phyloP scores from a whole-genome alignment of 306 rosid genomes.

The Mimosa pudica region DNA sequence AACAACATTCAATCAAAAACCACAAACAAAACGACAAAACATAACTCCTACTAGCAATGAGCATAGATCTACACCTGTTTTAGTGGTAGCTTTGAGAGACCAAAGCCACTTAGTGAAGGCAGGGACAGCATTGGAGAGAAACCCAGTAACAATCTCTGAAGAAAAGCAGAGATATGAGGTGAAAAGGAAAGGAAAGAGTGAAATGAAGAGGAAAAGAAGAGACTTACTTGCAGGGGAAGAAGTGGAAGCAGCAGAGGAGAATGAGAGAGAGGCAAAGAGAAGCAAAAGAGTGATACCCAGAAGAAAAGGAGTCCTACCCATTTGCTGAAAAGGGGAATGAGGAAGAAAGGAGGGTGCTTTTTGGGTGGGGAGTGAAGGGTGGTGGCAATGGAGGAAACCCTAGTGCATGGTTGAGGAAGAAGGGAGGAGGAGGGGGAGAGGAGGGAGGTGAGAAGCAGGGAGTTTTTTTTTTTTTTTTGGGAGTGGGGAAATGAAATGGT shows the following conservation, averaged over 20 bases:
- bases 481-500: slow-evolving; percentile 25
- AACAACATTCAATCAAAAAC: slow-evolving; percentile 32
- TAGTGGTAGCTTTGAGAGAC: slow-evolving; percentile 80
- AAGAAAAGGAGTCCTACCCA: slow-evolving; percentile 51
- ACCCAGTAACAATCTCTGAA: slow-evolving; percentile 70
- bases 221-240: slow-evolving; percentile 73
- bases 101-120: slow-evolving; percentile 70
- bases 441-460: slow-evolving; percentile 1
- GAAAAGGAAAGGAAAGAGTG: slow-evolving; percentile 31
- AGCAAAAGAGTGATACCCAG: slow-evolving; percentile 50
- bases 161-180: slow-evolving; percentile 26
- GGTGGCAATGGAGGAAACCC: slow-evolving; percentile 55
- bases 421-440: slow-evolving; percentile 12
- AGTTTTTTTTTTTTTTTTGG: background rate
- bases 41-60: background rate
- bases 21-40: background rate
- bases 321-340: slow-evolving; percentile 32
- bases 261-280: slow-evolving; percentile 47
- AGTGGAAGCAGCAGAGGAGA: slow-evolving; percentile 57
- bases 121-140: slow-evolving; percentile 70
- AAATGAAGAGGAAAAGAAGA: background rate
- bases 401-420: slow-evolving; percentile 36
- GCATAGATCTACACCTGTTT: slow-evolving; percentile 68
- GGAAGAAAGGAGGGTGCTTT: slow-evolving; percentile 12
- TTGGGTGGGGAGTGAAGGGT: slow-evolving; percentile 35